phyloP scores from a whole-genome alignment of 225 moss, liverwort and hornwort species.

The Straminergon stramineum region DNA sequence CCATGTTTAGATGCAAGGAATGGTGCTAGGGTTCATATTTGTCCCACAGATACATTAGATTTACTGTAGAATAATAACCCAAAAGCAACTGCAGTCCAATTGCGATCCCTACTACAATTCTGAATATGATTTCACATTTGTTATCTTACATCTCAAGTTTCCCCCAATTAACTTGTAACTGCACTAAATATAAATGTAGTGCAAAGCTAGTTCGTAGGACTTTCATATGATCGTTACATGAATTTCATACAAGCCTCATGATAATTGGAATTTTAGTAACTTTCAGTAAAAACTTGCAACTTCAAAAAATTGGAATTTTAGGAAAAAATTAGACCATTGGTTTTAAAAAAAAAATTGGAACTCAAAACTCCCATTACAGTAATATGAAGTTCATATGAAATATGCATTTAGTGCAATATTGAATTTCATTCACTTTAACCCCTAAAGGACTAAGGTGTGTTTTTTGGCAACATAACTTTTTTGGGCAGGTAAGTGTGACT shows the following conservation, averaged over 20 bases:
- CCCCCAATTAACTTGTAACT: neutral
- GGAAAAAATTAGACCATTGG: neutral
- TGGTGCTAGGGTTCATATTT: neutral
- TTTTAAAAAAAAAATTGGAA: neutral
- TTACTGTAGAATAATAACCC: neutral
- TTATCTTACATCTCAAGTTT: neutral
- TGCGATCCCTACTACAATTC: too few species aligned
- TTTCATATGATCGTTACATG: neutral
- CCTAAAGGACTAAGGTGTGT: too few species aligned
- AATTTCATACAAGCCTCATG: neutral
- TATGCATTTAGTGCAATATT: too few species aligned
- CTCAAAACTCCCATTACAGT: neutral
- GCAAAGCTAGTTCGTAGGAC: neutral
- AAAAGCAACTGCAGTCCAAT: neutral
- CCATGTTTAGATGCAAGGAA: neutral
- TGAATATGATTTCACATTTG: neutral
- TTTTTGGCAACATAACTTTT: too few species aligned
- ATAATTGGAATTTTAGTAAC: neutral
- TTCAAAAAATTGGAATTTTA: neutral
- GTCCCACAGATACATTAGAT: neutral
- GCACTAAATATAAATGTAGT: neutral
- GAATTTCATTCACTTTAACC: neutral
- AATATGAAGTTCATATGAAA: neutral
- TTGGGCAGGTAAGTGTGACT: too few species aligned
- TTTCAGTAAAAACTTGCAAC: neutral